Percentiles rank a stretch among this genome's conserved stretches.
Evolutionary conservation across 495 filamentous ascomycete species (phyloP).

Genomic region (Penicillium alfredii): DNA sequence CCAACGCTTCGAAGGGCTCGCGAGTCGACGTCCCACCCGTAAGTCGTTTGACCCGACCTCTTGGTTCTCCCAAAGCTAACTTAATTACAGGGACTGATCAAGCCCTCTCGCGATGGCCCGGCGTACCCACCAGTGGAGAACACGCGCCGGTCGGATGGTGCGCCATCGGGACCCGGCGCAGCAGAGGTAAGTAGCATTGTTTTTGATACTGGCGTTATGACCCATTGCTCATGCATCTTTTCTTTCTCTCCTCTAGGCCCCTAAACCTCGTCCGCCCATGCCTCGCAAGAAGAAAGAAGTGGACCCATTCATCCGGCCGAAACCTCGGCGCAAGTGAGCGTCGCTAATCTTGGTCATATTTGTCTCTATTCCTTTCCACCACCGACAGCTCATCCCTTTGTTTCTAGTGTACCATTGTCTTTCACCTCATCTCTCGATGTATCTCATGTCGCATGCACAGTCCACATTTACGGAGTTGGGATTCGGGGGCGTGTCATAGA

Average conservation of each 20-base stretch:
- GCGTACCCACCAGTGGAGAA: constrained; percentile 19
- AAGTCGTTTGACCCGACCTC: constrained; percentile 11
- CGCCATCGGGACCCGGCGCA: constrained; percentile 8
- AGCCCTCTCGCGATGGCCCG: constrained; percentile 35
- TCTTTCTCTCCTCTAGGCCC: constrained; percentile 1
- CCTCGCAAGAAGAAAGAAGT: constrained; percentile 44
- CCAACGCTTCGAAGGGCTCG: constrained; percentile 16
- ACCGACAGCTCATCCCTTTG: neutral
- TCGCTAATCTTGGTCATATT: neutral
- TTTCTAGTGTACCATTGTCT: neutral
- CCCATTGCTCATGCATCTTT: too few relatives aligned
- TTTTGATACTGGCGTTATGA: too few relatives aligned
- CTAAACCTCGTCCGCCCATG: constrained; percentile 27
- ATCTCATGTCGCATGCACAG: neutral
- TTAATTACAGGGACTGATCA: constrained; percentile 28
- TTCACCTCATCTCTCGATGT: neutral
- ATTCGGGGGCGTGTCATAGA: too few relatives aligned
- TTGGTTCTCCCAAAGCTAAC: constrained; percentile 3
- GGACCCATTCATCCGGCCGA: constrained; percentile 50
- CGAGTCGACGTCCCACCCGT: constrained; percentile 14
- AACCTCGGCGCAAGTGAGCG: constrained; percentile 28
- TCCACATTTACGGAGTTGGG: too few relatives aligned
- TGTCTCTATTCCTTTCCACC: neutral
- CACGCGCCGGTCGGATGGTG: constrained; percentile 7
- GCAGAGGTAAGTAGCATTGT: constrained; percentile 24